Base-by-base conservation (phyloP, 2,329 filamentous ascomycete species). In the Penicillium sp. region DNA sequence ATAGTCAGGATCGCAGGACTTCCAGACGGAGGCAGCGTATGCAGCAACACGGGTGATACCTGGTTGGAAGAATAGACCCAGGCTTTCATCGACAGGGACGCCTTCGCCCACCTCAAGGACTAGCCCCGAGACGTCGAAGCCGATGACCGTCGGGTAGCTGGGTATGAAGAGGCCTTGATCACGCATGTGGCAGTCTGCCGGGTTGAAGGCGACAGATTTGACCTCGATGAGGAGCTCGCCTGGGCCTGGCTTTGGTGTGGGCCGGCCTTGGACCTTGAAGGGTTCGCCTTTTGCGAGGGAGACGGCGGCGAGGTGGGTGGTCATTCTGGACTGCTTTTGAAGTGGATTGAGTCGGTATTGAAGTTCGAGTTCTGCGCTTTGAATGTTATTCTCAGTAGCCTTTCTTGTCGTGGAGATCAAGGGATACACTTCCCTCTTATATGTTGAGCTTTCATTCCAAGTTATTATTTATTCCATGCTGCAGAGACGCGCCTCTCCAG, bases 131-230 rank as follows among this genome's bases (percentile, higher is more conserved):
- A 82, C 69, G 44, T 84, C 82, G 53, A 74, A 75, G 37, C 73
- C 73, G 10, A 68, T 62, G 54, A 75, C 75, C 0, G 80, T 76
- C 5, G 83, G 82, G 63, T 81, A 82, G 0, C 49, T 53, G 1
- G 73, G 47, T 42, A 82, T 76, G 53, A 79, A 75, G 59, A 83
- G 73, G 17, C 81, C 83, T 6, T 71, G 64, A 26, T 77, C 72
- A n/a, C 80, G 81, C 73, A 81, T 79, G 50, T 73, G 50, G 55
- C 22, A 60, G 60, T 85, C 83, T 55, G 81, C 75, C 2, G 82
- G 82, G 62, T 85, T 85, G 40, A 85, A 70, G 15, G 82, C 82
- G 5, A 84, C 70, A 3, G 82, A 80, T 55, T 81, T 81, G 65
- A 84, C 78, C 1, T 70, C 77, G 58, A 85, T 72, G 26, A 84